Base-by-base conservation (phyloP, 2,329 filamentous ascomycete genomes). In the Orbilia javanica region DNA sequence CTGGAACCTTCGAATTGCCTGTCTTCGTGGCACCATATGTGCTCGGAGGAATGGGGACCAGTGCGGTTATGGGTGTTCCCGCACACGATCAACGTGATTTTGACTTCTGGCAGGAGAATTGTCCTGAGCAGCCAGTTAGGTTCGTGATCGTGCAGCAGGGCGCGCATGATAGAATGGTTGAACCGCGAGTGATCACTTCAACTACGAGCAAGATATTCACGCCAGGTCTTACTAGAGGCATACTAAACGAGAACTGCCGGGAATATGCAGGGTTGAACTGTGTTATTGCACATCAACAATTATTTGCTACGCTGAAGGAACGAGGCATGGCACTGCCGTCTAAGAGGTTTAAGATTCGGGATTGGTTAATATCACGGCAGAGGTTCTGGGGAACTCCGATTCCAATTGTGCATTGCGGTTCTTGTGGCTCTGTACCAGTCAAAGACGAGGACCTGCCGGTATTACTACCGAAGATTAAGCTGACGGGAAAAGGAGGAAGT, bases 291-390 rank as follows among this genome's bases (percentile, higher is more conserved):
- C 66, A 80, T 36, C 25, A 77, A 22, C 66, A 70, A 13, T 66
- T 79, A 42, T 71, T 48, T 25, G 50, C 65, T 5, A 42, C 31
- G 1, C 27, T 75, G 25, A 71, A 52, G 25, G 83, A 83, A 34
- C 27, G 65, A 31, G 46, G 53, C 13, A 68, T 72, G 62, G 64
- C 62, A 7, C 42, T 62, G 52, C 67, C 67, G 20, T 68, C 7
- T 89, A 92, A 75, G 92, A 65, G 80, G 39, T 97, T 93, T 93
- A 90, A 92, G 64, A 87, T 97, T 27, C 87, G 93, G 76, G 94
- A 97, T 84, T 97, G 94, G 94, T 86, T 97, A 70, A 91, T 97
- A 81, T 96, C 93, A 83, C 90, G 94, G n/a, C 94, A 97, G 84
- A 87, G 94, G 80, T 97, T 96, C 83, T 97, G 94, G 94, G 94